Percentiles rank a stretch among this genome's conserved stretches.
Conservation (phyloP, 768 basidiomycete species). For the Boletales sp. region DNA sequence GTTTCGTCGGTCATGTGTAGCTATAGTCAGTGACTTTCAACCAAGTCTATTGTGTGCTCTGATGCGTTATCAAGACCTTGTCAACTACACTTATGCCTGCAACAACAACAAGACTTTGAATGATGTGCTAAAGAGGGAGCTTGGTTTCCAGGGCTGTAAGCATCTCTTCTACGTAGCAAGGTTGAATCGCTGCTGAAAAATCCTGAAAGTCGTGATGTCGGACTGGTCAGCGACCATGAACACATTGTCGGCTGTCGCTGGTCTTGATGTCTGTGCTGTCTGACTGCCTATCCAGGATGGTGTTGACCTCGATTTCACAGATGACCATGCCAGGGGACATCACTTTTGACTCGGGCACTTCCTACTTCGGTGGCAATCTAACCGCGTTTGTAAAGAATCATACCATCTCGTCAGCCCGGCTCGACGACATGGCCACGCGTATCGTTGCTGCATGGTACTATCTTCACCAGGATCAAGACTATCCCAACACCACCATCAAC, state of each 20-base stretch:
- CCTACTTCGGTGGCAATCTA: conserved; percentile 59
- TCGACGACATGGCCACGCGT: conserved; percentile 72
- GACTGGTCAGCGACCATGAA: conserved; percentile 63
- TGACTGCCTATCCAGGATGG: too few species aligned
- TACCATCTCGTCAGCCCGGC: conserved; percentile 51
- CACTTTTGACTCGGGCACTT: conserved; percentile 31
- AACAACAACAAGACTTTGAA: conserved; percentile 60
- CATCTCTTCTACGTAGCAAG: not conserved
- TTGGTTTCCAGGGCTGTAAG: conserved; percentile 63
- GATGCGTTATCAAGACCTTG: conserved; percentile 35
- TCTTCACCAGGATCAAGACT: conserved; percentile 29
- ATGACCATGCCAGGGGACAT: conserved; percentile 76
- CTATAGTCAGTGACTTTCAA: conserved; percentile 35
- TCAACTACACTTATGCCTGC: conserved; percentile 61
- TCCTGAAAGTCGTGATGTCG: conserved; percentile 42
- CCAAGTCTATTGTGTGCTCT: not conserved
- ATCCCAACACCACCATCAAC: conserved; percentile 24
- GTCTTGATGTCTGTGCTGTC: conserved; percentile 51
- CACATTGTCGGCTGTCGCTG: conserved; percentile 50
- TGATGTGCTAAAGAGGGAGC: conserved; percentile 60
- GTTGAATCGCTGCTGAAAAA: not conserved
- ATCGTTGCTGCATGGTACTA: conserved; percentile 64
- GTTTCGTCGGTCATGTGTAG: conserved; percentile 68
- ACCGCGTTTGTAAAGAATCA: conserved; percentile 58
- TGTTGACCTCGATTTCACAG: conserved; percentile 29